A percentile compares a stretch with the other conserved stretches of the same genome.
Evolutionary conservation across 108 stramenopile genomes (phyloP).

Genomic region (Nitzschia putrida): DNA sequence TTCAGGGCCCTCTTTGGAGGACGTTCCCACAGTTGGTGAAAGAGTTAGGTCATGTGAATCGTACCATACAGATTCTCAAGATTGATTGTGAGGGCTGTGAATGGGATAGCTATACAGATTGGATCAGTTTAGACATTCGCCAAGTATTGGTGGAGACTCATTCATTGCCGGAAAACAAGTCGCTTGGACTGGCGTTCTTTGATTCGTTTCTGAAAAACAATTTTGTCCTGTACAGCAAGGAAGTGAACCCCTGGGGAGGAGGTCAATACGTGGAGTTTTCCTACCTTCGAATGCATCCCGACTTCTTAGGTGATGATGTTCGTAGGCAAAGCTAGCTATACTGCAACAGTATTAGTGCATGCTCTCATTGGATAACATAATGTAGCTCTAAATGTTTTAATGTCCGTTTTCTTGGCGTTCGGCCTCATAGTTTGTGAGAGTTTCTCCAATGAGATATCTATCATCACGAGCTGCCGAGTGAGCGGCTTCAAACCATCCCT

Average conservation of each 20-base stretch:
- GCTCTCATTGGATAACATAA: neutral
- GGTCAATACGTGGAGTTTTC: conserved; percentile 52
- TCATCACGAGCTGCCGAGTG: conserved; percentile 85
- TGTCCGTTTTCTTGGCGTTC: neutral
- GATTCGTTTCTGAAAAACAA: conserved; percentile 31
- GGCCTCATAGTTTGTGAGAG: conserved; percentile 64
- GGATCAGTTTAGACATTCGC: conserved; percentile 37
- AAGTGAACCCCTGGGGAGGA: conserved; percentile 41
- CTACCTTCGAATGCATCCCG: conserved; percentile 42
- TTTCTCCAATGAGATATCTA: conserved; percentile 78
- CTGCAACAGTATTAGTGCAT: too few species aligned
- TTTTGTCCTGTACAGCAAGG: conserved; percentile 38
- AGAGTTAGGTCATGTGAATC: conserved; percentile 52
- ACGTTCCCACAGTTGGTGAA: conserved; percentile 44
- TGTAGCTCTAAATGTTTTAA: neutral
- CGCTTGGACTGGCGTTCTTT: conserved; percentile 35
- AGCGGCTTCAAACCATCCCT: conserved; percentile 70
- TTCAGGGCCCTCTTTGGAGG: neutral
- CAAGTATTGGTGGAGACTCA: conserved; percentile 63
- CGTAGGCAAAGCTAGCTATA: neutral
- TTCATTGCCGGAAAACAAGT: conserved; percentile 14
- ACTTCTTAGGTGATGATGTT: conserved; percentile 22
- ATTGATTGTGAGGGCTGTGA: conserved; percentile 76
- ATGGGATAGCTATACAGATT: conserved; percentile 49
- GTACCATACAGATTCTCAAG: conserved; percentile 64